These are phyloP conservation scores for Boletus rex-veris DNA, from an alignment of 768 basidiomycete species.

Conservation along the genomic window DNA sequence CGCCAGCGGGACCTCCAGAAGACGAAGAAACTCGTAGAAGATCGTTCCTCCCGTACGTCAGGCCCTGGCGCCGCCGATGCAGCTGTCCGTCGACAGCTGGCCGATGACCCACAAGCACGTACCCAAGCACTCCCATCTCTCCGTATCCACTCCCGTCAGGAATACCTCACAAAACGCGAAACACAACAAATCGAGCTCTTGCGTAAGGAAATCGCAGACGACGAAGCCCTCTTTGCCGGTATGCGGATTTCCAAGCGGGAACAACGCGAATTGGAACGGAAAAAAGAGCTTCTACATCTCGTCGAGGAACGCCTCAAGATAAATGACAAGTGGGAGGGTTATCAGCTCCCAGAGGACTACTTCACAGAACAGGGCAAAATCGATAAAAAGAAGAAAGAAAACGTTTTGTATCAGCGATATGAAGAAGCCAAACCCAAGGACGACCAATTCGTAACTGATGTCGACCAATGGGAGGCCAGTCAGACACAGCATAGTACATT, in stretches of 20 bases:
- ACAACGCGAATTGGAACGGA: constrained; percentile 73
- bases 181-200: constrained; percentile 92
- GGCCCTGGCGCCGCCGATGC: constrained; percentile 77
- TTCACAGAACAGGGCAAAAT: constrained; percentile 98
- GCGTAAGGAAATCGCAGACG: constrained; percentile 90
- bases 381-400: constrained; percentile 93
- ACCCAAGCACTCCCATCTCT: constrained; percentile 60
- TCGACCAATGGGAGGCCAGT: constrained; percentile 95
- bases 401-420: constrained; percentile 89
- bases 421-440: constrained; percentile 90
- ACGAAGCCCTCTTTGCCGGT: constrained; percentile 84
- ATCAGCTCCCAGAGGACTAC: constrained; percentile 96
- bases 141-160: constrained; percentile 86
- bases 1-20: constrained; percentile 76
- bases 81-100: constrained; percentile 72
- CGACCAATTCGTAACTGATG: constrained; percentile 92
- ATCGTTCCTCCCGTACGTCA: constrained; percentile 74
- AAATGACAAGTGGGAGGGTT: constrained; percentile 94
- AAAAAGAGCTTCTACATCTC: constrained; percentile 87
- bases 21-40: constrained; percentile 89
- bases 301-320: constrained; percentile 94
- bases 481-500: constrained; percentile 90
- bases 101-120: constrained; percentile 69
- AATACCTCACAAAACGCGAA: constrained; percentile 96
- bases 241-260: constrained; percentile 90